Conservation (phyloP, 2,329 filamentous ascomycete species). For the Alternaria gansuensis region DNA sequence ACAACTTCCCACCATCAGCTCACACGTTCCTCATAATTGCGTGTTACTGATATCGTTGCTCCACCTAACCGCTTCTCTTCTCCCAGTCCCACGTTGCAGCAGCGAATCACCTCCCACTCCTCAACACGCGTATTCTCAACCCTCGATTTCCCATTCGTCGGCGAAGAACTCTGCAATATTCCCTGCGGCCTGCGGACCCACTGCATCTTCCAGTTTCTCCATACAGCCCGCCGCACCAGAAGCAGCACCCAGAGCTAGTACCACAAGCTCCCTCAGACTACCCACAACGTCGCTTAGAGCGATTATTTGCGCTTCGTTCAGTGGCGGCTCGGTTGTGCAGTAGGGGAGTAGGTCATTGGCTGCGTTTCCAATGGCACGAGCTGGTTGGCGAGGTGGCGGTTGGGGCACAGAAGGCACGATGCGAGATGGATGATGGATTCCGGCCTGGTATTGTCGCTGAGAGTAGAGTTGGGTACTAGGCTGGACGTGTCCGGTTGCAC, state of each 20-base stretch:
- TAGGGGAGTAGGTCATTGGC: conserved; percentile 41
- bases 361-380: conserved; percentile 11
- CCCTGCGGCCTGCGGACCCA: conserved; percentile 33
- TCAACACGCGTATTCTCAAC: neutral
- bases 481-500: neutral
- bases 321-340: conserved; percentile 37
- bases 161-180: conserved; percentile 46
- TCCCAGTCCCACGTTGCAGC: neutral
- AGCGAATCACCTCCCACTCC: neutral
- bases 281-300: conserved; percentile 46
- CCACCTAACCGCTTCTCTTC: neutral
- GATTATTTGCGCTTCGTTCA: conserved; percentile 41
- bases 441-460: conserved; percentile 6
- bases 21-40: neutral
- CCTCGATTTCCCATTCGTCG: conserved; percentile 45
- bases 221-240: conserved; percentile 25
- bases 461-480: neutral
- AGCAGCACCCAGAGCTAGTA: conserved; percentile 37
- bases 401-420: conserved; percentile 6
- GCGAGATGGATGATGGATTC: neutral
- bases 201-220: conserved; percentile 29
- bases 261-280: conserved; percentile 44
- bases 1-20: neutral
- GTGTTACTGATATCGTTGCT: neutral
- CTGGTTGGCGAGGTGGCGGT: conserved; percentile 3